These are phyloP conservation scores for Chenopodium formosanum DNA, from an alignment of 148 eudicot genomes.

Conservation along the genomic window DNA sequence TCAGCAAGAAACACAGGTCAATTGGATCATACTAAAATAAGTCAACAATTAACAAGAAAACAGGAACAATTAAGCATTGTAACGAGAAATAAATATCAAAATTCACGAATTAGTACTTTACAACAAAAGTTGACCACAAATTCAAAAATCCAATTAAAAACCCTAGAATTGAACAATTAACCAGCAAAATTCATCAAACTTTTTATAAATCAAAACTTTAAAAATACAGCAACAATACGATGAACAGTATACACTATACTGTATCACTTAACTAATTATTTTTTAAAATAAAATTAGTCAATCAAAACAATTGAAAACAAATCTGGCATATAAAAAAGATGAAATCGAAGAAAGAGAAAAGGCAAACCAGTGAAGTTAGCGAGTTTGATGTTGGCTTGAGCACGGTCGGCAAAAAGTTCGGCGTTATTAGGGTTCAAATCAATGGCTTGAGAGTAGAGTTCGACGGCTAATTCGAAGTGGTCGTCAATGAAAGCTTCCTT, in stretches of 20 bases:
- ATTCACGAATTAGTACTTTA: not conserved
- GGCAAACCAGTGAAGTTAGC: slow-evolving; percentile 66
- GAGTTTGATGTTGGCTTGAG: slow-evolving; percentile 95
- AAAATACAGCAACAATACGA: not conserved
- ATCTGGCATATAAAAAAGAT: not conserved
- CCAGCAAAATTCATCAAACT: not conserved
- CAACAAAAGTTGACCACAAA: not conserved
- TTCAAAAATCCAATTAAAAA: not conserved
- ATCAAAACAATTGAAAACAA: not conserved
- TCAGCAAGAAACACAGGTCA: not conserved
- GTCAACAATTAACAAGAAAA: not conserved
- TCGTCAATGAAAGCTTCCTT: slow-evolving; percentile 94
- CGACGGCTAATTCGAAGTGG: slow-evolving; percentile 91
- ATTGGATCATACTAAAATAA: not conserved
- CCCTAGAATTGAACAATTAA: not conserved
- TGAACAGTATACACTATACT: not conserved
- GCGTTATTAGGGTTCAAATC: slow-evolving; percentile 54
- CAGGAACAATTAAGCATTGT: not conserved
- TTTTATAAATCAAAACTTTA: not conserved
- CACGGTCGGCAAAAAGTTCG: slow-evolving; percentile 79
- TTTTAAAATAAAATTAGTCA: not conserved
- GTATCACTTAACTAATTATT: not conserved
- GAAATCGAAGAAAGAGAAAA: not conserved
- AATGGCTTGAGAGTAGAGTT: slow-evolving; percentile 82
- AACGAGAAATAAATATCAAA: not conserved